Percentiles rank a stretch among this genome's conserved stretches.
These are phyloP conservation scores for Fusarium pseudograminearum DNA, from an alignment of 2,329 filamentous ascomycete species.

Conservation along the genomic window DNA sequence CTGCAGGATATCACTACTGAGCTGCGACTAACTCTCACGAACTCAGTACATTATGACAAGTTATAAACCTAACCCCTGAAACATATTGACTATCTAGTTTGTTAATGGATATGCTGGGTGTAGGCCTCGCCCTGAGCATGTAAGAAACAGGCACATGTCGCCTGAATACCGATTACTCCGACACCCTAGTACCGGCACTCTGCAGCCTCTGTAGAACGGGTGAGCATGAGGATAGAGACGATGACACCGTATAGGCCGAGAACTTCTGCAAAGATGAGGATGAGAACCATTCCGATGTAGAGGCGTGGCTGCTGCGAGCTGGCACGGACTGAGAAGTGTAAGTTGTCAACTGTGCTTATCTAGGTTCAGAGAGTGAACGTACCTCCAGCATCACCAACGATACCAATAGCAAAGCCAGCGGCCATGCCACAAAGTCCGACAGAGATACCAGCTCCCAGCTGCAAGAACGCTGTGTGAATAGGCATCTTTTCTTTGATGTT, in stretches of 20 bases:
- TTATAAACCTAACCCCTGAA: background rate
- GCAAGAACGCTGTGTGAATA: slow-evolving; percentile 58
- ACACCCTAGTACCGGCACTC: slow-evolving; percentile 52
- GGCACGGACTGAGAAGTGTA: slow-evolving; percentile 54
- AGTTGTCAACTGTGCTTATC: background rate
- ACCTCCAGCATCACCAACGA: slow-evolving; percentile 60
- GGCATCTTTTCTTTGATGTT: slow-evolving; percentile 57
- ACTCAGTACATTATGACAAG: background rate
- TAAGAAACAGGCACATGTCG: background rate
- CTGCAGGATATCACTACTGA: background rate
- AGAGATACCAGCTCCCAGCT: slow-evolving; percentile 58
- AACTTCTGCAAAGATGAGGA: slow-evolving; percentile 62
- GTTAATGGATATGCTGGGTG: too few relatives aligned
- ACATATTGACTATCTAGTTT: background rate
- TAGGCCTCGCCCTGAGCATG: background rate
- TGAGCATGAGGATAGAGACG: slow-evolving; percentile 62
- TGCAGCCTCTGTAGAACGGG: slow-evolving; percentile 55
- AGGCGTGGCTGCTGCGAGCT: slow-evolving; percentile 61
- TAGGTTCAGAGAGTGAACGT: background rate
- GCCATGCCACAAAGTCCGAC: slow-evolving; percentile 60
- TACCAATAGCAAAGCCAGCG: slow-evolving; percentile 61
- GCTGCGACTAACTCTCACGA: background rate
- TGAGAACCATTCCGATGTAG: slow-evolving; percentile 61
- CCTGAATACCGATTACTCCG: too few relatives aligned
- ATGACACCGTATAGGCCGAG: slow-evolving; percentile 61